These are phyloP conservation scores for Yamadazyma insecticola DNA, from an alignment of 805 yeast species.

Conservation along the genomic window DNA sequence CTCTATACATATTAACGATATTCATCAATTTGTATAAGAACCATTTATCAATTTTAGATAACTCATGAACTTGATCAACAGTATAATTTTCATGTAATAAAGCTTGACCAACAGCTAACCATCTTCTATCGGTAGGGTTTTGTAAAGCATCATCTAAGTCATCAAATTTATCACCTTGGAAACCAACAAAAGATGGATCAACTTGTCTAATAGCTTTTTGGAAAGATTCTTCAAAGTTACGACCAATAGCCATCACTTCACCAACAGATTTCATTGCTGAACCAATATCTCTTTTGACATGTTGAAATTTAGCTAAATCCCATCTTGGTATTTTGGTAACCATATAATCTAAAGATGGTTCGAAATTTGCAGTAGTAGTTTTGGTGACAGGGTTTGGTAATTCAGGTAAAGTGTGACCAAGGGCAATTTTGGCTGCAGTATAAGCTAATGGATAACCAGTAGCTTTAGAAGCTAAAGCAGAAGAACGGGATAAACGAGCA, in stretches of 20 bases:
- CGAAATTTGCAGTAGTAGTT: constrained; percentile 93
- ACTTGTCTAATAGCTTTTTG: constrained; percentile 97
- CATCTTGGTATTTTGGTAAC: constrained; percentile 98
- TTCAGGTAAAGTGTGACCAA: constrained; percentile 92
- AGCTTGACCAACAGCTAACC: constrained; percentile 98
- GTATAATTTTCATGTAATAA: constrained; percentile 84
- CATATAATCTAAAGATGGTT: constrained; percentile 94
- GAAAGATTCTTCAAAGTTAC: constrained; percentile 96
- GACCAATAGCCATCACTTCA: constrained; percentile 97
- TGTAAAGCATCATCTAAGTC: constrained; percentile 71
- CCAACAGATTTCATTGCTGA: constrained; percentile 98
- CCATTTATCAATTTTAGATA: constrained; percentile 95
- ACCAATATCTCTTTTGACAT: constrained; percentile 89
- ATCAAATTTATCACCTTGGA: constrained; percentile 82
- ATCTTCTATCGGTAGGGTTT: constrained; percentile 92
- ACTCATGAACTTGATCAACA: constrained; percentile 85
- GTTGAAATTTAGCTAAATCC: constrained; percentile 95
- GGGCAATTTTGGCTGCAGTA: constrained; percentile 95
- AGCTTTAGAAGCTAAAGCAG: constrained; percentile 98
- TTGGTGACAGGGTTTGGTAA: constrained; percentile 92
- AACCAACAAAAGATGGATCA: constrained; percentile 85
- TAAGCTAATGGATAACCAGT: constrained; percentile 98
- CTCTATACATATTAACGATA: constrained; percentile 84
- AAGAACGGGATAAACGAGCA: constrained; percentile 95
- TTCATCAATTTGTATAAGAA: constrained; percentile 89